Evolutionary conservation across 352 stramenopile genomes (phyloP), one percentile per base, ranked within the genome.

Genomic region (Elongisporangium prolatum): DNA sequence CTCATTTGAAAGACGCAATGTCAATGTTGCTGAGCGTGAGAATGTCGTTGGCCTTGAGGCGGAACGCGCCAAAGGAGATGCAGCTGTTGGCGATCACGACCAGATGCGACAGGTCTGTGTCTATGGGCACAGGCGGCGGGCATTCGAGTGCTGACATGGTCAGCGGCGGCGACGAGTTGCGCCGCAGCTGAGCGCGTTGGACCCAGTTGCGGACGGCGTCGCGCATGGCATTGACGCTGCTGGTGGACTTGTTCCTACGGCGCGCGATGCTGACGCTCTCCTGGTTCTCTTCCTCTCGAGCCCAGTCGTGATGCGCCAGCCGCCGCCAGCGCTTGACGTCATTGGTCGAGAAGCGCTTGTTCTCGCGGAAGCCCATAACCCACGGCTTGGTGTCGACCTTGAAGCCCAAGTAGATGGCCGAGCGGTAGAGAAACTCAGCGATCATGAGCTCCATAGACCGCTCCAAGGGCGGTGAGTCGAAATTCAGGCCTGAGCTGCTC

Each of bases 371-470:
- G 13, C 75, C 75, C 0, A 77, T 77, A 20, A 89, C 63, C 79
- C 79, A 89, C 21, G 80, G 74, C 14, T 75, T 74, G 51, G 77
- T 68, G 14, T 79, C 72, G 47, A 66, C 61, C 4, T 67, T 73
- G 55, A 87, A 81, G 1, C 81, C 81, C 20, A 91, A 56, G 61
- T 83, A 88, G 50, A 88, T 64, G 49, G 78, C 81, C 52, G 81
- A 88, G 9, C 81, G 75, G 59, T 86, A 86, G 14, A 91, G 74
- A 49, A 91, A 91, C 66, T 91, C 81, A 34, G 79, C 81, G 65
- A 91, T 87, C 75, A 91, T 84, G 61, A 91, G 74, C 55, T 75
- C 71, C 64, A 87, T 71, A n/a, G 81, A 91, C 9, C 76, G 74
- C 62, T 89, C 78, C 0, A 75, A 60, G 7, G 72, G 69, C 50